Evolutionary conservation across 306 rosid genomes (phyloP).

Genomic region (Pterocarpus santalinus): DNA sequence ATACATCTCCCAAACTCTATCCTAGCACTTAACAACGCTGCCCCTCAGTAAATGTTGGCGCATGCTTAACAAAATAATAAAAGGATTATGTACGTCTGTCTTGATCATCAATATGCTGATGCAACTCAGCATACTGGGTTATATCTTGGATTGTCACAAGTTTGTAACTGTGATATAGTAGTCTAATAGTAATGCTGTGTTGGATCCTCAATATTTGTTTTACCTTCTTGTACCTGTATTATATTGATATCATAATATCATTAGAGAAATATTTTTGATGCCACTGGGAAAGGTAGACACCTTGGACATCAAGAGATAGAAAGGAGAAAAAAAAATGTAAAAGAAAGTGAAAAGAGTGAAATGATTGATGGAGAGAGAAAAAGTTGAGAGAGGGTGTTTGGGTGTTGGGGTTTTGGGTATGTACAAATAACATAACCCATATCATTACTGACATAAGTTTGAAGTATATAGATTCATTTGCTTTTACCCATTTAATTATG

Average conservation of each 20-base stretch:
- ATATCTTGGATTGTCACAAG: neutral
- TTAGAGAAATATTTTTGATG: no score
- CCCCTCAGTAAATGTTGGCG: neutral
- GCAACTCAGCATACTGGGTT: neutral
- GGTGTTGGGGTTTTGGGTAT: no score
- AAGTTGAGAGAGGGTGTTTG: no score
- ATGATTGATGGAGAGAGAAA: no score
- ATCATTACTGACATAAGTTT: constrained; percentile 14
- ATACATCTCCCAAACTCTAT: no score
- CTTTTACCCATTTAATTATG: neutral
- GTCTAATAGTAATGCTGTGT: neutral
- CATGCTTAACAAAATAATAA: neutral
- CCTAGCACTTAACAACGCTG: neutral
- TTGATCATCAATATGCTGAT: neutral
- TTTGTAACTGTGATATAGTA: neutral
- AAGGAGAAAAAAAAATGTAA: no score
- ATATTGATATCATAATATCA: constrained; percentile 8
- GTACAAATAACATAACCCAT: no score
- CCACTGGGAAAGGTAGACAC: no score
- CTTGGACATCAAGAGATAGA: no score
- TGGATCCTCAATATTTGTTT: neutral
- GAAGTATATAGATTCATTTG: neutral
- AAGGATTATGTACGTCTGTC: neutral
- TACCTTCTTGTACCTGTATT: constrained; percentile 16
- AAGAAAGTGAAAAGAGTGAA: no score